These are phyloP conservation scores for Plasmodium knowlesi DNA, from an alignment of 169 alveolate genomes.

Conservation along the genomic window DNA sequence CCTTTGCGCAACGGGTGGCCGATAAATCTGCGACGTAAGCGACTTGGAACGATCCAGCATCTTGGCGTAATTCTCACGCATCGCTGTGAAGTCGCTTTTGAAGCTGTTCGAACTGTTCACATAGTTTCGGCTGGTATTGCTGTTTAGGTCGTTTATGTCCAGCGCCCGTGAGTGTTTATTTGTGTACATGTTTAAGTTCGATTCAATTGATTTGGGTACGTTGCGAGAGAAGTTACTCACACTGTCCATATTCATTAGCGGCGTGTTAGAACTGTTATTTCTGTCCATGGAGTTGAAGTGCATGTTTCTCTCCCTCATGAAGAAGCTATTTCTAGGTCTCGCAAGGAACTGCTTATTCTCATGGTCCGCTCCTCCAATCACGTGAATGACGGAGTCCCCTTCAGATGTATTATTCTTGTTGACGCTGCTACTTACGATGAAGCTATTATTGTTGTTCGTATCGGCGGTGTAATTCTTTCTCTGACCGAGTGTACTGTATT, in stretches of 20 bases:
- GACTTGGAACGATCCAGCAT: constrained; percentile 66
- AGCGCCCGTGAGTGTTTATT: constrained; percentile 60
- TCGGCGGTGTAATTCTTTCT: constrained; percentile 34
- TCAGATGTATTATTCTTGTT: constrained; percentile 18
- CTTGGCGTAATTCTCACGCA: constrained; percentile 54
- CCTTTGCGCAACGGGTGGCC: neutral
- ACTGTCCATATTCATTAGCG: constrained; percentile 22
- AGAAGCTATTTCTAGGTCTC: constrained; percentile 3
- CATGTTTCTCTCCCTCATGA: constrained; percentile 9
- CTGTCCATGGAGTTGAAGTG: constrained; percentile 7
- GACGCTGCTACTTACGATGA: constrained; percentile 25
- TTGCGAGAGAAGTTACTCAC: constrained; percentile 58
- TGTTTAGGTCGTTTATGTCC: constrained; percentile 61
- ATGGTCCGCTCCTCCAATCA: neutral
- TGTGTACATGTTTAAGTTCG: constrained; percentile 33
- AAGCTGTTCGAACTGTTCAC: constrained; percentile 67
- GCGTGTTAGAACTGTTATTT: constrained; percentile 21
- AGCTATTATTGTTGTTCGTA: constrained; percentile 54
- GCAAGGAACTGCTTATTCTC: constrained; percentile 16
- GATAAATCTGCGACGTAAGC: constrained; percentile 26
- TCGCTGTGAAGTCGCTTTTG: constrained; percentile 33
- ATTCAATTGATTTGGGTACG: constrained; percentile 40
- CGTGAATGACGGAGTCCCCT: constrained; percentile 17
- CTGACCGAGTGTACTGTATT: constrained; percentile 22
- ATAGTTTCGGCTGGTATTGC: constrained; percentile 57